These are phyloP conservation scores for Effrenium voratum DNA, from an alignment of 73 alveolate genomes.

Conservation along the genomic window DNA sequence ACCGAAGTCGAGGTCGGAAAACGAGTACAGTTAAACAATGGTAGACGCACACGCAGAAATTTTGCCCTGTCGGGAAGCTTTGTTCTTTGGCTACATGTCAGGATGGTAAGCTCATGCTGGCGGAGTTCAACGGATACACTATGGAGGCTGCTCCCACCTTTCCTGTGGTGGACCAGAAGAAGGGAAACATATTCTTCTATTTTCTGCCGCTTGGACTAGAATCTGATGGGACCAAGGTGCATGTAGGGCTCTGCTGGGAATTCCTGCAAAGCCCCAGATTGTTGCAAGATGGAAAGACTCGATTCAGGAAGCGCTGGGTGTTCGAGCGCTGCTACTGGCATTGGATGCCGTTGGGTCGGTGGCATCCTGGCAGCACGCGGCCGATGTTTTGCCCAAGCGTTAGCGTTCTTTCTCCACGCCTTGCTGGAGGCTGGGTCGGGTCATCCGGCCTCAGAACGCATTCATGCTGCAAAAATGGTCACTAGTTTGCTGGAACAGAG, in stretches of 20 bases:
- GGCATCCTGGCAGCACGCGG: neutral
- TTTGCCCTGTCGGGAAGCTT: too few relatives aligned
- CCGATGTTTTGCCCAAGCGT: neutral
- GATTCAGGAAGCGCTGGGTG: conserved; percentile 57
- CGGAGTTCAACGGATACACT: conserved; percentile 90
- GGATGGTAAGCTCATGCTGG: conserved; percentile 71
- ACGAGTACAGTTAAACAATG: neutral
- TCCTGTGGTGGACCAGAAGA: conserved; percentile 38
- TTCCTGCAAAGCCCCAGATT: too few relatives aligned
- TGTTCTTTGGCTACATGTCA: too few relatives aligned
- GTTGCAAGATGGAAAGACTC: too few relatives aligned
- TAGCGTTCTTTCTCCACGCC: too few relatives aligned
- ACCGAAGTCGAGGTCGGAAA: neutral
- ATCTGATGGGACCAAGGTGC: too few relatives aligned
- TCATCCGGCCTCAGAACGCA: too few relatives aligned
- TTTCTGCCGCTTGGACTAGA: neutral
- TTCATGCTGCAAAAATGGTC: too few relatives aligned
- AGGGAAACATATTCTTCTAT: conserved; percentile 43
- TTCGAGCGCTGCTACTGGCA: conserved; percentile 90
- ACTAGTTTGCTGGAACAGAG: too few relatives aligned
- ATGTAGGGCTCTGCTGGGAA: too few relatives aligned
- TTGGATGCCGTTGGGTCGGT: conserved; percentile 77
- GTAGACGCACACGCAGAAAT: too few relatives aligned
- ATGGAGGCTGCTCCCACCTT: conserved; percentile 72
- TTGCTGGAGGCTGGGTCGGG: too few relatives aligned